Evolutionary conservation across 2,329 filamentous ascomycete genomes (phyloP).

Genomic region (Coniochaeta sp.): DNA sequence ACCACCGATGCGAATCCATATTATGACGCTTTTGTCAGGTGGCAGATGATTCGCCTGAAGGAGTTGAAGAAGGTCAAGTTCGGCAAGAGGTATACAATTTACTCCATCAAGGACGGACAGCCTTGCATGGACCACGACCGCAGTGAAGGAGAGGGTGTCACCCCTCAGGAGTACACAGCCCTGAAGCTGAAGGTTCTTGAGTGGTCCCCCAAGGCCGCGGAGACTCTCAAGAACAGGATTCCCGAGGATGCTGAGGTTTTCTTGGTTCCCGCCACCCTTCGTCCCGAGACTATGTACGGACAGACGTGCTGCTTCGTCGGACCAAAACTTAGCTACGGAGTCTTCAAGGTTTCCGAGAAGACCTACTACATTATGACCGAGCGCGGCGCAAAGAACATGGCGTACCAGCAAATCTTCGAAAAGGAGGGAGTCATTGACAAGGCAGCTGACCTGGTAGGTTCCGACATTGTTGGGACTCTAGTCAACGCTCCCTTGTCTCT

Average conservation of each 20-base stretch:
- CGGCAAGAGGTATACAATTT: constrained; percentile 46
- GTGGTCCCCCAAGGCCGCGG: constrained; percentile 72
- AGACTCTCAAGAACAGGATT: constrained; percentile 67
- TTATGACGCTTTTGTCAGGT: constrained; percentile 90
- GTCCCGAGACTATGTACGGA: constrained; percentile 98
- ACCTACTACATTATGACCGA: constrained; percentile 83
- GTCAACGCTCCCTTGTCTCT: constrained; percentile 84
- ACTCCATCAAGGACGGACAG: constrained; percentile 63
- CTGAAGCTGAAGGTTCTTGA: constrained; percentile 87
- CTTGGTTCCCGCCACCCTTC: constrained; percentile 84
- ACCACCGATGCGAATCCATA: constrained; percentile 96
- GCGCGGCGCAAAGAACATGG: constrained; percentile 84
- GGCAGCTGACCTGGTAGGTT: constrained; percentile 66
- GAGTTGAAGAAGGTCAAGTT: constrained; percentile 90
- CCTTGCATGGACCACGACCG: constrained; percentile 85
- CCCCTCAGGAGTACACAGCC: constrained; percentile 85
- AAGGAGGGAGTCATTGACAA: constrained; percentile 68
- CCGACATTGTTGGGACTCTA: constrained; percentile 78
- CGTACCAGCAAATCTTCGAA: constrained; percentile 81
- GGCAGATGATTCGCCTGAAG: constrained; percentile 93
- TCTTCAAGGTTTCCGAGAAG: constrained; percentile 71
- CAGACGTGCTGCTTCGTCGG: constrained; percentile 95
- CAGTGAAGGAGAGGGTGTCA: constrained; percentile 71
- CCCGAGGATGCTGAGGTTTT: constrained; percentile 74
- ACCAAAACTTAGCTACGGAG: constrained; percentile 79